Evolutionary conservation across 768 basidiomycete genomes (phyloP).

Genomic region (Pleurotus giganteus): DNA sequence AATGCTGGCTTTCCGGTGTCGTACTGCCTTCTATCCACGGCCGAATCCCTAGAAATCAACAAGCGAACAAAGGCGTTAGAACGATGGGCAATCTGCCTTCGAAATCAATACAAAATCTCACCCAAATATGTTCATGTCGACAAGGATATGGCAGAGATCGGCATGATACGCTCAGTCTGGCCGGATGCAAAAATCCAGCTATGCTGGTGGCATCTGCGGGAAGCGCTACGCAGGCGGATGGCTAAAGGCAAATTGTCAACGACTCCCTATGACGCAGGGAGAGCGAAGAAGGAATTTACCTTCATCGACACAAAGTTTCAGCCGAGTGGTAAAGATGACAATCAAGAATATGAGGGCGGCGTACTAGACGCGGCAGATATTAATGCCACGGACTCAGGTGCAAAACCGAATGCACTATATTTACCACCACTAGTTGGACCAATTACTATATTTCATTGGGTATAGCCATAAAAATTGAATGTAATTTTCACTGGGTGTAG

Average conservation of each 20-base stretch:
- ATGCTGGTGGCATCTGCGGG: constrained; percentile 22
- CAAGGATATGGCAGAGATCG: constrained; percentile 20
- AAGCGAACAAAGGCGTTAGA: constrained; percentile 18
- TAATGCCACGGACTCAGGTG: not conserved
- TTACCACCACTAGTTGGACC: too few relatives aligned
- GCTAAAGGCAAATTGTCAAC: constrained; percentile 19
- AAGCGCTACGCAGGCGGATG: constrained; percentile 16
- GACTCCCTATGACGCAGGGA: constrained; percentile 19
- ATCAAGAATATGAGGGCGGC: constrained; percentile 21
- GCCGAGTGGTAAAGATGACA: constrained; percentile 17
- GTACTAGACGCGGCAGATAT: constrained; percentile 24
- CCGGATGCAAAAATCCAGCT: constrained; percentile 19
- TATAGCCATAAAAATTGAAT: too few relatives aligned
- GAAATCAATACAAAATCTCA: constrained; percentile 13
- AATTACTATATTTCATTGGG: too few relatives aligned
- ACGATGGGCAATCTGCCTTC: constrained; percentile 14
- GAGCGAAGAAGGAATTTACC: constrained; percentile 15
- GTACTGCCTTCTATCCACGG: constrained; percentile 22
- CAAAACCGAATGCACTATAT: not conserved
- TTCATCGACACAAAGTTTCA: constrained; percentile 19
- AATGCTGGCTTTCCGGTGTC: constrained; percentile 22
- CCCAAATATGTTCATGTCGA: constrained; percentile 15
- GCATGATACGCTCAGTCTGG: constrained; percentile 13
- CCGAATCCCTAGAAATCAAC: constrained; percentile 15
- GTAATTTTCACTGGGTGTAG: too few relatives aligned